These are phyloP conservation scores for Lactarius akahatsu DNA, from an alignment of 768 basidiomycete genomes.

Conservation along the genomic window DNA sequence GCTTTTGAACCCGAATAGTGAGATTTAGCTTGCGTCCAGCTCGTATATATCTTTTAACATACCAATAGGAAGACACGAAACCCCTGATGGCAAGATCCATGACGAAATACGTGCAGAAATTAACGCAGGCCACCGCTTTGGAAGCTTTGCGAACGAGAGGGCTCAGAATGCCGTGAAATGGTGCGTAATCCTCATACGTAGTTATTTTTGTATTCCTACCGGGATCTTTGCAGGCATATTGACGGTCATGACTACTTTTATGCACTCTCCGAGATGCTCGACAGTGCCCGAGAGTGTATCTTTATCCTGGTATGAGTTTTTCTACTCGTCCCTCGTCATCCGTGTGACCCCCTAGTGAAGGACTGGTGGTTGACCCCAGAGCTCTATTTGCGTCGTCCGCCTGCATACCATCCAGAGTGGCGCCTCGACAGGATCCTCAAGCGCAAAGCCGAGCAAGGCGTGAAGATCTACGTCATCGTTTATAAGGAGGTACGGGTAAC, in stretches of 20 bases:
- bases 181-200: constrained; percentile 40
- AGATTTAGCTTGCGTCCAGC: neutral
- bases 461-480: constrained; percentile 86
- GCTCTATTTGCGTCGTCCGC: constrained; percentile 89
- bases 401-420: constrained; percentile 82
- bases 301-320: constrained; percentile 67
- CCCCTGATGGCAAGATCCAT: constrained; percentile 64
- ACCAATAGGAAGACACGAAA: constrained; percentile 62
- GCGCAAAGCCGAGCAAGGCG: constrained; percentile 89
- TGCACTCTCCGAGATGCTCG: constrained; percentile 89
- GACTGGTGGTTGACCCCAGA: constrained; percentile 97
- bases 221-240: constrained; percentile 56
- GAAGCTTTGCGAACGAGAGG: constrained; percentile 77
- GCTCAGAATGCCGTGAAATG: constrained; percentile 78
- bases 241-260: constrained; percentile 98
- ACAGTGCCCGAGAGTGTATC: constrained; percentile 75
- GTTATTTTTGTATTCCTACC: neutral
- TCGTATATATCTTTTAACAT: neutral
- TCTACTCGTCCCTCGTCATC: neutral
- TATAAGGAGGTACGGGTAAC: constrained; percentile 80
- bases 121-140: constrained; percentile 75
- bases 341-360: constrained; percentile 36
- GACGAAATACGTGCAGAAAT: constrained; percentile 77
- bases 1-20: constrained; percentile 29
- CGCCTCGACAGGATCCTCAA: constrained; percentile 82